Evolutionary conservation across 306 rosid genomes (phyloP).

Genomic region (Cercis canadensis): DNA sequence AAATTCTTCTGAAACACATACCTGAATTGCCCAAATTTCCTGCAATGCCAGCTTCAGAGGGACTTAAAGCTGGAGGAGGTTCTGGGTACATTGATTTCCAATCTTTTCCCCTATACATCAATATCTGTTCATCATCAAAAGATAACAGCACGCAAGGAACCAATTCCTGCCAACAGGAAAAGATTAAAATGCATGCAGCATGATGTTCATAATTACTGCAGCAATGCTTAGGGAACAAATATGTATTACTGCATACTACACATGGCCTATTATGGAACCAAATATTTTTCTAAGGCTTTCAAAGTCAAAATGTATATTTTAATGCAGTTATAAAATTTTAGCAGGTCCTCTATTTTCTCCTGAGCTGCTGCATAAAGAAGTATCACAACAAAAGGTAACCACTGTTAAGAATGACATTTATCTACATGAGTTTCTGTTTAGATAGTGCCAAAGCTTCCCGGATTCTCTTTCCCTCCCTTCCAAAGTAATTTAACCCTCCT

Average conservation of each 20-base stretch:
- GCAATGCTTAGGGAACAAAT: conserved; percentile 11
- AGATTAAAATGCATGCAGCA: conserved; percentile 33
- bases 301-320: conserved; percentile 21
- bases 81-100: conserved; percentile 68
- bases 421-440: conserved; percentile 6
- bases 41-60: conserved; percentile 39
- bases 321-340: conserved; percentile 6
- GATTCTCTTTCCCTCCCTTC: conserved; percentile 6
- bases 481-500: not conserved
- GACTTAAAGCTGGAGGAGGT: conserved; percentile 44
- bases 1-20: conserved; percentile 37
- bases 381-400: not conserved
- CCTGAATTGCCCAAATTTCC: conserved; percentile 50
- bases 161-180: conserved; percentile 71
- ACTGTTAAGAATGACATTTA: not conserved
- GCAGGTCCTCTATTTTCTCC: conserved; percentile 3
- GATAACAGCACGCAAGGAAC: conserved; percentile 95
- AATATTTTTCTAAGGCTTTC: not conserved
- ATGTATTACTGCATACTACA: conserved; percentile 11
- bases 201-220: conserved; percentile 31
- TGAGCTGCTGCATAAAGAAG: conserved; percentile 8
- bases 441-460: not conserved
- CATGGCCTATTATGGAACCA: conserved; percentile 7
- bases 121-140: conserved; percentile 81
- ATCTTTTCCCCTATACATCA: conserved; percentile 87